Evolutionary conservation across 169 alveolate genomes (phyloP).

Genomic region (Theileria luwenshuni): DNA sequence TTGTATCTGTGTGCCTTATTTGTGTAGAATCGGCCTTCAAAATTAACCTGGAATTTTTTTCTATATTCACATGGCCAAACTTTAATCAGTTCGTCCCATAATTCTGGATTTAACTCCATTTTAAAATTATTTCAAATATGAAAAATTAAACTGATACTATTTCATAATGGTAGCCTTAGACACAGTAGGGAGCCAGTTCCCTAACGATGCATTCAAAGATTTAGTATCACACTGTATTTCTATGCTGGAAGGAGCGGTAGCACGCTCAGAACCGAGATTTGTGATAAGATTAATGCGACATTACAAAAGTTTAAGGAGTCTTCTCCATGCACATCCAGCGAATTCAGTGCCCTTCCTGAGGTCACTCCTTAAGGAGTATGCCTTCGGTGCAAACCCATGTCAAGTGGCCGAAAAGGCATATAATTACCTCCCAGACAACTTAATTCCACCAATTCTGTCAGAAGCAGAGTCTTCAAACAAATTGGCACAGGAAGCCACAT

Average conservation of each 20-base stretch:
- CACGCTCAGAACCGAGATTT: constrained; percentile 56
- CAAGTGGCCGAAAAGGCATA: constrained; percentile 49
- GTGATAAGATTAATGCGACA: constrained; percentile 65
- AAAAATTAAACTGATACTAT: constrained; percentile 1
- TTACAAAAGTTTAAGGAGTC: constrained; percentile 48
- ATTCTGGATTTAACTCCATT: constrained; percentile 15
- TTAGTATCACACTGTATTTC: constrained; percentile 60
- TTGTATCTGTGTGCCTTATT: constrained; percentile 31
- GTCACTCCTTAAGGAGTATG: constrained; percentile 38
- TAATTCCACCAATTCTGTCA: constrained; percentile 24
- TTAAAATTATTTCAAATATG: constrained; percentile 2
- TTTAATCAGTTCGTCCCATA: constrained; percentile 13
- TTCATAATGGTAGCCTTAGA: constrained; percentile 19
- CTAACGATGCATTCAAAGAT: constrained; percentile 69
- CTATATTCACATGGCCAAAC: constrained; percentile 22
- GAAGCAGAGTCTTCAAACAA: constrained; percentile 1
- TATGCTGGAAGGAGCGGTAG: constrained; percentile 65
- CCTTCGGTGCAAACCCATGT: constrained; percentile 47
- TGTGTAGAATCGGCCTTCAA: constrained; percentile 16
- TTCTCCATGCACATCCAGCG: constrained; percentile 43
- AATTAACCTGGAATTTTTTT: constrained; percentile 20
- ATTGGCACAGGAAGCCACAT: constrained; percentile 6
- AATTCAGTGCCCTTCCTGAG: constrained; percentile 49
- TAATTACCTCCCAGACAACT: constrained; percentile 14
- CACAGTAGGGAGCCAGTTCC: constrained; percentile 29